phyloP scores from a whole-genome alignment of 768 basidiomycete species.

The Clavulina sp. region DNA sequence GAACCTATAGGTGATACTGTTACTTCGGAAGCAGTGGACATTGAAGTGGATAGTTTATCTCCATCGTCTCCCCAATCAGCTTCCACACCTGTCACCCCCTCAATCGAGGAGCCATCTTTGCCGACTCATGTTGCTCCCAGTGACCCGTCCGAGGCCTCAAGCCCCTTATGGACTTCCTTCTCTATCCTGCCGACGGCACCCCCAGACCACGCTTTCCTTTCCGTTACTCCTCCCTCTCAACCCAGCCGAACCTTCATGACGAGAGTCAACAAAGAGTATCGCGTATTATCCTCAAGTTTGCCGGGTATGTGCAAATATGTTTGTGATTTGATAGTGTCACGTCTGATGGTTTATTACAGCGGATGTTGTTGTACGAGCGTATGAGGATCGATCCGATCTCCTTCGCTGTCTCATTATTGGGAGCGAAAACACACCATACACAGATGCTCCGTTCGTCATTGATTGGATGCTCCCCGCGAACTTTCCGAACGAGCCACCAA shows the following conservation, averaged over 20 bases:
- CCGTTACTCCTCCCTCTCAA: conserved; percentile 33
- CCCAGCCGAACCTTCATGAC: conserved; percentile 57
- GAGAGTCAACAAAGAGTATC: conserved; percentile 71
- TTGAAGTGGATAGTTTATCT: not conserved
- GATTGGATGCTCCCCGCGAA: conserved; percentile 81
- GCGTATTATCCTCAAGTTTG: conserved; percentile 55
- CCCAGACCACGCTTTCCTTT: conserved; percentile 64
- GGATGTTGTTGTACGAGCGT: conserved; percentile 75
- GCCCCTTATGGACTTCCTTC: conserved; percentile 83
- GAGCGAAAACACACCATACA: conserved; percentile 86
- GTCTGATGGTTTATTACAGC: conserved; percentile 27
- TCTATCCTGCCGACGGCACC: conserved; percentile 61
- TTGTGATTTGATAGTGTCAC: not conserved
- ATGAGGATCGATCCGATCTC: conserved; percentile 78
- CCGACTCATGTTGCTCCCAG: conserved; percentile 5
- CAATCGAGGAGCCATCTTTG: not conserved
- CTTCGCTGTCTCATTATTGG: conserved; percentile 80
- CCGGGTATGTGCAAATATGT: conserved; percentile 39
- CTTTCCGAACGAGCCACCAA: conserved; percentile 67
- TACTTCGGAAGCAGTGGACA: not conserved
- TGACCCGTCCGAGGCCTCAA: conserved; percentile 24
- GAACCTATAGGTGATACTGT: not conserved
- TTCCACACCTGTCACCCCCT: not conserved
- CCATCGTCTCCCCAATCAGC: not conserved
- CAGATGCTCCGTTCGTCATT: conserved; percentile 87